phyloP scores from a whole-genome alignment of 495 filamentous ascomycete species.

The Aspergillus hancockii region DNA sequence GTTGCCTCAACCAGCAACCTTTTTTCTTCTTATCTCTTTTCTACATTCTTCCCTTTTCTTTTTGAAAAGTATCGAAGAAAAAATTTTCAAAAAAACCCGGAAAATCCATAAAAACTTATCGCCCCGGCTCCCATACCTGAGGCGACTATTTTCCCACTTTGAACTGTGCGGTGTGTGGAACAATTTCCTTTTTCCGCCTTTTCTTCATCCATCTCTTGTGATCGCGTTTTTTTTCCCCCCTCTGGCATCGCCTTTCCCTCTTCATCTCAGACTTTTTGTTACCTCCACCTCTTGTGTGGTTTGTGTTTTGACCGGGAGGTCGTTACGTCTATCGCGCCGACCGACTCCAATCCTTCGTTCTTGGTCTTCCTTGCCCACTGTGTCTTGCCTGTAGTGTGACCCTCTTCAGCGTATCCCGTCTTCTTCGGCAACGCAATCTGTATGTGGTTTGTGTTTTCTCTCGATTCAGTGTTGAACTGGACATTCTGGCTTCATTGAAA shows the following conservation, averaged over 20 bases:
- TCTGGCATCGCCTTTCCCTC: constrained; percentile 9
- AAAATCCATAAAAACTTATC: constrained; percentile 44
- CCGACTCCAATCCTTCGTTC: not conserved
- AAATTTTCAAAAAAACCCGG: constrained; percentile 32
- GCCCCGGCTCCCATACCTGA: not conserved
- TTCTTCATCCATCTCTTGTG: constrained; percentile 8
- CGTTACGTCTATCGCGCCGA: constrained; percentile 6
- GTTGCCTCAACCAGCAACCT: constrained; percentile 31
- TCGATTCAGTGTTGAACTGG: not conserved
- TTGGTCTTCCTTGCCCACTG: not conserved
- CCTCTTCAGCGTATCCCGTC: not conserved
- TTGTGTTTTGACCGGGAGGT: not conserved
- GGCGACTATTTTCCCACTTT: constrained; percentile 34
- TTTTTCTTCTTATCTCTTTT: constrained; percentile 42
- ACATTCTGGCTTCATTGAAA: not conserved
- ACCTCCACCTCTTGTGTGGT: not conserved
- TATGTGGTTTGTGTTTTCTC: constrained; percentile 6
- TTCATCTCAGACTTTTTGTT: not conserved
- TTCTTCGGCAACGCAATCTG: constrained; percentile 6
- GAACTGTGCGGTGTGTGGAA: constrained; percentile 44
- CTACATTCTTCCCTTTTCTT: constrained; percentile 38
- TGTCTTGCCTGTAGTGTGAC: not conserved
- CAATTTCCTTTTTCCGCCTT: constrained; percentile 35
- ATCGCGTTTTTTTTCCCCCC: constrained; percentile 15
- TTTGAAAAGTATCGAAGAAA: constrained; percentile 47